phyloP scores from a whole-genome alignment of 2,329 filamentous ascomycete genomes.

The Fusarium liriodendri region DNA sequence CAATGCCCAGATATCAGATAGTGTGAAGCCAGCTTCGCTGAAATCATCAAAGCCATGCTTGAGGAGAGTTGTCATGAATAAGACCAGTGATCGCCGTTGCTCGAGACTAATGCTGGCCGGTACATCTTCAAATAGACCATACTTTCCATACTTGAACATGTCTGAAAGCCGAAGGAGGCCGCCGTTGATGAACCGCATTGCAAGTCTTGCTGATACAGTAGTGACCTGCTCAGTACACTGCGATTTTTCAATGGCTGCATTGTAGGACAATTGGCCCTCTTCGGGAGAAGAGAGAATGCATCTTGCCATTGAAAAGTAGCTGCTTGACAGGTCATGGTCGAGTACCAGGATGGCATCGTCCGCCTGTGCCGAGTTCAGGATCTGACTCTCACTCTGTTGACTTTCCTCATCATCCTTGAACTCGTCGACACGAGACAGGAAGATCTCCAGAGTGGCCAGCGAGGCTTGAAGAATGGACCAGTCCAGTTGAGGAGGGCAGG shows the following conservation, averaged over 20 bases:
- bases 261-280: slow-evolving; percentile 22
- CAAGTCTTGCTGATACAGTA: slow-evolving; percentile 58
- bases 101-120: slow-evolving; percentile 53
- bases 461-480: slow-evolving; percentile 60
- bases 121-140: slow-evolving; percentile 60
- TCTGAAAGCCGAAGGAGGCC: slow-evolving; percentile 57
- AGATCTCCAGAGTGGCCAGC: slow-evolving; percentile 60
- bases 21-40: slow-evolving; percentile 55
- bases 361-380: slow-evolving; percentile 53
- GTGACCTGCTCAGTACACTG: slow-evolving; percentile 59
- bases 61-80: slow-evolving; percentile 65
- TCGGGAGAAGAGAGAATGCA: slow-evolving; percentile 46
- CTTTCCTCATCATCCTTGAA: slow-evolving; percentile 53
- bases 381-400: slow-evolving; percentile 52
- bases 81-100: slow-evolving; percentile 58
- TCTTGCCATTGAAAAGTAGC: slow-evolving; percentile 61
- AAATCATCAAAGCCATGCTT: slow-evolving; percentile 60
- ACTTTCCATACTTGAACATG: slow-evolving; percentile 60
- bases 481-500: slow-evolving; percentile 56
- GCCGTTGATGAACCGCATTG: slow-evolving; percentile 57
- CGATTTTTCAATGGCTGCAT: slow-evolving; percentile 34
- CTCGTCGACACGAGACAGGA: slow-evolving; percentile 58
- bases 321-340: slow-evolving; percentile 60
- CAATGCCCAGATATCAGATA: slow-evolving; percentile 64
- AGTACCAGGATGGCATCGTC: slow-evolving; percentile 62